phyloP scores from a whole-genome alignment of 148 eudicot genomes.

The Camellia lanceoleosa region DNA sequence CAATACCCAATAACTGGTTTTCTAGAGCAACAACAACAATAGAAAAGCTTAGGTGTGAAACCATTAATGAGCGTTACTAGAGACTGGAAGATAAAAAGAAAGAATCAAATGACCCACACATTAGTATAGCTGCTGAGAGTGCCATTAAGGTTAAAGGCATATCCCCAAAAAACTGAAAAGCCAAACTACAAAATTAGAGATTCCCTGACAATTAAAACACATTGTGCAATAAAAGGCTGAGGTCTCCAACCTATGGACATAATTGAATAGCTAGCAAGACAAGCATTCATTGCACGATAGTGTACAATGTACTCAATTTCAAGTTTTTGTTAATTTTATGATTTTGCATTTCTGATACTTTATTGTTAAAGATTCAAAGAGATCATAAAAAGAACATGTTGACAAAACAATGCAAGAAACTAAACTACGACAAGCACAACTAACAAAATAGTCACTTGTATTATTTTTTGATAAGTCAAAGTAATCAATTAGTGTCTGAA shows the following conservation, averaged over 20 bases:
- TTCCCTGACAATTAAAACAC: background rate
- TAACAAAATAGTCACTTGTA: background rate
- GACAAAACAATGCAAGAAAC: background rate
- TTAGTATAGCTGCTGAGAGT: too few relatives aligned
- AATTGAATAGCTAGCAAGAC: too few relatives aligned
- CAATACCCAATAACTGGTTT: background rate
- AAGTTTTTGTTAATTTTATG: background rate
- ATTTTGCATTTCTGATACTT: background rate
- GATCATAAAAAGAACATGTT: background rate
- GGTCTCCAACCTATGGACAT: background rate
- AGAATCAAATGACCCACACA: background rate
- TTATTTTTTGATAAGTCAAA: too few relatives aligned
- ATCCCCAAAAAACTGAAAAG: too few relatives aligned
- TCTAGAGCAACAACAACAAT: background rate
- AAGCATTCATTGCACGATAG: background rate
- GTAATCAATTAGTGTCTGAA: background rate
- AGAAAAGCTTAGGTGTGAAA: background rate
- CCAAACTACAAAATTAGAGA: background rate
- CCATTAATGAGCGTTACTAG: background rate
- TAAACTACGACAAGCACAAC: background rate
- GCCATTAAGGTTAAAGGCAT: too few relatives aligned
- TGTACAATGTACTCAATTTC: background rate
- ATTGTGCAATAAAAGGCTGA: background rate
- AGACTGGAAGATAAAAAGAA: background rate
- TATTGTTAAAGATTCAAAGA: background rate